A percentile compares a stretch with the other conserved stretches of the same genome.
Conservation (phyloP, 345 rosid genomes). For the Cardamine resedifolia region DNA sequence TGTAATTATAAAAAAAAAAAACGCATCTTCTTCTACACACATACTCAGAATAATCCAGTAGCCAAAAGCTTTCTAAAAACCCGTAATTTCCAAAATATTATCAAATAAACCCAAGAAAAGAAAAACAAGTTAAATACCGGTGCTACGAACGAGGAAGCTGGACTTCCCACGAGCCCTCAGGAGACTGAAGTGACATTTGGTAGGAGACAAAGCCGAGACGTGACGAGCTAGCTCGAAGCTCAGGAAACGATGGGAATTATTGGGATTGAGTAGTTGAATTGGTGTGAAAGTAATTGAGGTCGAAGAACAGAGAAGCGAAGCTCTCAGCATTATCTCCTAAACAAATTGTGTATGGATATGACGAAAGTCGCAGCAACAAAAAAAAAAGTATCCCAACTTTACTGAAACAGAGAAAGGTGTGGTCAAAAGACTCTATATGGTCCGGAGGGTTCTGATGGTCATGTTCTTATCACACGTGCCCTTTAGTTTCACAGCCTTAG, state of each 20-base stretch:
- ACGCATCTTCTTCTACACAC: too few relatives aligned
- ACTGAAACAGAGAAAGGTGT: not conserved
- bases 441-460: not conserved
- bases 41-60: not conserved
- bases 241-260: not conserved
- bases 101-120: not conserved
- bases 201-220: slow-evolving; percentile 29
- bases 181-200: slow-evolving; percentile 30
- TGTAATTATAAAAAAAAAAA: not conserved
- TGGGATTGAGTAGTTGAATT: slow-evolving; percentile 7
- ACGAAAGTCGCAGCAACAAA: not conserved
- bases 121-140: slow-evolving; percentile 36
- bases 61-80: not conserved
- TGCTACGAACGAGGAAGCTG: slow-evolving; percentile 38
- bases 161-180: slow-evolving; percentile 26
- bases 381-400: not conserved
- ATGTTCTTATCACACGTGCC: not conserved
- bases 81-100: not conserved
- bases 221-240: slow-evolving; percentile 19
- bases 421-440: not conserved
- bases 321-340: slow-evolving; percentile 43
- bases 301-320: slow-evolving; percentile 49
- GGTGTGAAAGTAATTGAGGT: slow-evolving; percentile 38
- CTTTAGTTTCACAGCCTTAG: not conserved
- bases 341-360: slow-evolving; percentile 10